Evolutionary conservation across 495 filamentous ascomycete species (phyloP), one percentile per base, ranked within the genome.

Genomic region (Penicillium psychrofluorescens): DNA sequence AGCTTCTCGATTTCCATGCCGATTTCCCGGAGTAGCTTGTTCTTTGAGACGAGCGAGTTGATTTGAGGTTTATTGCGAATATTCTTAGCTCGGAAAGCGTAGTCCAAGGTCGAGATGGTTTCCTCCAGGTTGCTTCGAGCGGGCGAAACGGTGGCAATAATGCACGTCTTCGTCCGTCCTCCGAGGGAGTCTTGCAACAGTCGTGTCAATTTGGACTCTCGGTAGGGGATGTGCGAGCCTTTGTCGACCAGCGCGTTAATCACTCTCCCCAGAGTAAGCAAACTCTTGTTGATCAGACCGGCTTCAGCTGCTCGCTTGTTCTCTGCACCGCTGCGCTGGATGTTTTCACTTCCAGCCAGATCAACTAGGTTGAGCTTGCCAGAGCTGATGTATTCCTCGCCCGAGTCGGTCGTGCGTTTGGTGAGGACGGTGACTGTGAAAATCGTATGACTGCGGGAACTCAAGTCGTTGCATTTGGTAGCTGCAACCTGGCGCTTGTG

Each of bases 231-330:
- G 61, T 97, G 92, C 0, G 81, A 72, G 57, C 85, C 81, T 52
- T 82, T 85, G 56, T 99, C 92, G 29, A 97, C 94, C 12, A 99
- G 68, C 1, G 94, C 94, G 57, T 99, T 99, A 69, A 99, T 99
- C 31, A 99, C 92, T 43, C 92, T 80, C 6, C 92, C 92, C 6
- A 98, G 75, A 7, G 92, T 98, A 41, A 98, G 79, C 49, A 98
- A 66, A 61, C 88, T 95, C 74, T 96, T 96, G 72, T 98, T 98
- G 67, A 98, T 98, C 46, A 98, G 71, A 9, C 92, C 92, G 14
- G 92, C 92, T 59, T 98, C 92, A 7, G 90, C 80, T 1, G 92
- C 92, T 29, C 94, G 83, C 68, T 98, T 97, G 63, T 98, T 97
- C 62, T 97, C 92, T 1, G 92, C 92, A 29, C 92, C 92, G 41